Conservation (phyloP, 2,329 filamentous ascomycete genomes). For the Massarina eburnea region DNA sequence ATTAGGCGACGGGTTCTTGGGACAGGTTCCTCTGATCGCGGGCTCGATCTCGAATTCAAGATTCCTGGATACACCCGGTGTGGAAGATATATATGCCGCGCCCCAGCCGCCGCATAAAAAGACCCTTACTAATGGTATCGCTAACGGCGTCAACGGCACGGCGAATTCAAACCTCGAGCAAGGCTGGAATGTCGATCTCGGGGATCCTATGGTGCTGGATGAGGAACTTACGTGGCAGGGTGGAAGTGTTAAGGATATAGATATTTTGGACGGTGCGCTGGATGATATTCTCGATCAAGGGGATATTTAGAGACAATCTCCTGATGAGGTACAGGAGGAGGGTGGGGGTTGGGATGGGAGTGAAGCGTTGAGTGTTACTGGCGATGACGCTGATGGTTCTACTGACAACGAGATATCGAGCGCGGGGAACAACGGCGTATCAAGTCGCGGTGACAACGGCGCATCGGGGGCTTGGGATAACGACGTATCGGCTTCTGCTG, state of each 20-base stretch:
- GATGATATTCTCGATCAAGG: slow-evolving; percentile 43
- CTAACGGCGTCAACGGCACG: slow-evolving; percentile 10
- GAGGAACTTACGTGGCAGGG: slow-evolving; percentile 45
- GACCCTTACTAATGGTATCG: slow-evolving; percentile 11
- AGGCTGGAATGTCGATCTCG: slow-evolving; percentile 25
- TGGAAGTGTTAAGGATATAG: slow-evolving; percentile 32
- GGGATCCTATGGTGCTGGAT: slow-evolving; percentile 38
- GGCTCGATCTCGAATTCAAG: slow-evolving; percentile 66
- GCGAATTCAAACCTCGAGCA: slow-evolving; percentile 5
- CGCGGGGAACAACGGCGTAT: too few species aligned
- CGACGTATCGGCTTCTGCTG: too few species aligned
- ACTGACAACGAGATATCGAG: too few species aligned
- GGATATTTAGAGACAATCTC: slow-evolving; percentile 19
- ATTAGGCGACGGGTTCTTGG: slow-evolving; percentile 73
- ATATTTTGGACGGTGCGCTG: slow-evolving; percentile 36
- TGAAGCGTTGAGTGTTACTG: too few species aligned
- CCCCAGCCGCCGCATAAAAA: neutral
- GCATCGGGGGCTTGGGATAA: too few species aligned
- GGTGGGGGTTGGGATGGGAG: too few species aligned
- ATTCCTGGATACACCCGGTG: slow-evolving; percentile 61
- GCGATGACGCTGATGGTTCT: too few species aligned
- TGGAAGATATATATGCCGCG: slow-evolving; percentile 25
- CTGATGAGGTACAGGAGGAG: too few species aligned
- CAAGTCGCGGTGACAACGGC: too few species aligned
- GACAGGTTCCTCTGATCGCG: slow-evolving; percentile 74